Evolutionary conservation across 2,329 filamentous ascomycete genomes (phyloP), one percentile per base, ranked within the genome.

Genomic region (Pyricularia grisea): DNA sequence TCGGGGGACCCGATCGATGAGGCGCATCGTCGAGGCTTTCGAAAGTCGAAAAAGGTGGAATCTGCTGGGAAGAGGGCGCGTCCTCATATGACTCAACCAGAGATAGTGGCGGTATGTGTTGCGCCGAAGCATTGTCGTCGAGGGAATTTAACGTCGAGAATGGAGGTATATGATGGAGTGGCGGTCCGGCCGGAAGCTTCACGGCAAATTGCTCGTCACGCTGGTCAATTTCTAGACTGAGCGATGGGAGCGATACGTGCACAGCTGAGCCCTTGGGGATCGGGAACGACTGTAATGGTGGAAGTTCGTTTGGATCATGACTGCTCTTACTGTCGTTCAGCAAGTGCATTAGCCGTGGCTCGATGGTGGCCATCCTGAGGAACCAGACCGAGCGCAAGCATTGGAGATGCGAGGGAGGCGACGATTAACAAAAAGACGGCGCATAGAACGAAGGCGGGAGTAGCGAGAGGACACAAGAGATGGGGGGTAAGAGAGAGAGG

Each of bases 331-430:
- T 82, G 74, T 87, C 84, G 77, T 89, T 89, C 74, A 89, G 81
- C 72, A 89, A 79, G 76, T 89, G 86, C 76, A 89, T 90, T 73
- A 90, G 81, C 75, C 87, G 85, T 75, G 87, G 87, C 83, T 90
- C 87, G 79, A 89, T 89, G 75, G 86, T 89, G 73, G 86, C 85
- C 85, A 88, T 88, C 78, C 78, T 86, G 82, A 72, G 75, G 73
- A 72, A 74, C 73, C 73, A 75, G 75, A 71, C 72, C 72, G 70
- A 71, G 71, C 73, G 72, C 74, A 75, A 74, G 77, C 80, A 83
- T 83, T 78, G 76, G 78, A 75, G 72, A 72, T 50, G 42, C 27
- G 33, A 28, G 33, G 73, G 42, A 14, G 23, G 70, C 60, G 23
- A 63, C 17, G 65, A 67, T 58, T 23, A 20, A 27, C 20, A 68